Evolutionary conservation across 805 yeast genomes (phyloP).

Genomic region (Wickerhamomyces hampshirensis): DNA sequence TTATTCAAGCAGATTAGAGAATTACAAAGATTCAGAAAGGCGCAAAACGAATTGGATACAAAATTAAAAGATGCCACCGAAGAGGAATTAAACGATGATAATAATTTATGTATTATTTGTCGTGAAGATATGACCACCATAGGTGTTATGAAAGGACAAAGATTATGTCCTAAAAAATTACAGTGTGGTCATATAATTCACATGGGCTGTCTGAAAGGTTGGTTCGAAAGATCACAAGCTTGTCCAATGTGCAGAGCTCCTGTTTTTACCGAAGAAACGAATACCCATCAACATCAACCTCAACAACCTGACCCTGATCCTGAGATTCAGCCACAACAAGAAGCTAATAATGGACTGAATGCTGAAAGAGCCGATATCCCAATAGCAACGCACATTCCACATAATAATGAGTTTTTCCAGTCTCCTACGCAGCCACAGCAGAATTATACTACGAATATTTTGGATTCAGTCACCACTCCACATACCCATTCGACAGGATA

Average conservation of each 20-base stretch:
- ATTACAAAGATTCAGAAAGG: constrained; percentile 36
- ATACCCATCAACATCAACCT: constrained; percentile 3
- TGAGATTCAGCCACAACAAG: constrained; percentile 3
- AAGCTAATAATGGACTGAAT: no score
- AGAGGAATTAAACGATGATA: constrained; percentile 53
- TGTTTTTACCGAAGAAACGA: constrained; percentile 40
- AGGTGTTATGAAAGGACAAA: constrained; percentile 30
- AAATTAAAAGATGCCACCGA: constrained; percentile 58
- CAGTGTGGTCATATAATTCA: constrained; percentile 87
- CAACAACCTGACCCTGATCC: constrained; percentile 5
- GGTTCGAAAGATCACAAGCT: constrained; percentile 89
- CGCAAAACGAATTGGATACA: constrained; percentile 57
- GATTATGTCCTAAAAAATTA: constrained; percentile 67
- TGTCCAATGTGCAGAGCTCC: constrained; percentile 88
- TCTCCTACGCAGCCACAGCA: constrained; percentile 1
- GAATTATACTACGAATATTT: not conserved
- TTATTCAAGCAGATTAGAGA: constrained; percentile 32
- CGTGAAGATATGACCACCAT: constrained; percentile 76
- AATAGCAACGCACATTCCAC: constrained; percentile 2
- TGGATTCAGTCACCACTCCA: no score
- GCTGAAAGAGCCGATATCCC: not conserved
- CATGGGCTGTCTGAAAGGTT: constrained; percentile 81
- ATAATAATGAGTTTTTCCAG: constrained; percentile 4
- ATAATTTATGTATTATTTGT: constrained; percentile 77
- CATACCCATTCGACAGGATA: no score